These are phyloP conservation scores for Xylariaceae sp. DNA, from an alignment of 2,329 filamentous ascomycete species.

Conservation along the genomic window DNA sequence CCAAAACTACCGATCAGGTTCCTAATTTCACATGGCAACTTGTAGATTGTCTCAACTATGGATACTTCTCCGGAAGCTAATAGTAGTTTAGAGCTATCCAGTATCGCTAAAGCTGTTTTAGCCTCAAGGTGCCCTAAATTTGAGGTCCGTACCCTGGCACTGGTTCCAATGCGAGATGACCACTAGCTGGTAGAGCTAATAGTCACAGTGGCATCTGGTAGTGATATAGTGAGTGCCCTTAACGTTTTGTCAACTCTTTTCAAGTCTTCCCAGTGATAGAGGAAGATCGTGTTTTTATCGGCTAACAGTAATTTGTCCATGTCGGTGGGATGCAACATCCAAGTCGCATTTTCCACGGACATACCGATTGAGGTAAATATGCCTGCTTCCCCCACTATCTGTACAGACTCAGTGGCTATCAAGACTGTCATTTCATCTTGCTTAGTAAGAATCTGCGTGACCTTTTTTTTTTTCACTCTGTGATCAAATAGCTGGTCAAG, in stretches of 20 bases:
- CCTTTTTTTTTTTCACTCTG: not conserved
- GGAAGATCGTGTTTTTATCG: not conserved
- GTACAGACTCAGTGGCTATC: not conserved
- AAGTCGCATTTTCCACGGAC: not conserved
- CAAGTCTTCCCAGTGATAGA: not conserved
- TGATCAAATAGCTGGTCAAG: not conserved
- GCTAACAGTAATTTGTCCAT: not conserved
- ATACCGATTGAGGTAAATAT: not conserved
- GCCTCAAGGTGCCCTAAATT: not conserved
- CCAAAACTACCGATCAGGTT: not conserved
- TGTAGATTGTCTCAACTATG: not conserved
- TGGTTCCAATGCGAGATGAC: not conserved
- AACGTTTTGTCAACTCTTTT: not conserved
- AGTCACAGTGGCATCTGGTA: not conserved
- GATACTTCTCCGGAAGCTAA: not conserved
- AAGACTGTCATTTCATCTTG: not conserved
- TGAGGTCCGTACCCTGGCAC: not conserved
- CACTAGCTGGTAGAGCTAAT: not conserved
- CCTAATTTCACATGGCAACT: not conserved
- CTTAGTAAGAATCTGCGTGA: not conserved
- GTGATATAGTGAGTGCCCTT: not conserved
- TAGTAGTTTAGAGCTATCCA: not conserved
- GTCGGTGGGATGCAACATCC: not conserved
- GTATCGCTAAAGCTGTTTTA: not conserved
- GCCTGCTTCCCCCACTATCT: not conserved